Conservation (phyloP, 768 basidiomycete genomes). For the Leccinum barrowsii region DNA sequence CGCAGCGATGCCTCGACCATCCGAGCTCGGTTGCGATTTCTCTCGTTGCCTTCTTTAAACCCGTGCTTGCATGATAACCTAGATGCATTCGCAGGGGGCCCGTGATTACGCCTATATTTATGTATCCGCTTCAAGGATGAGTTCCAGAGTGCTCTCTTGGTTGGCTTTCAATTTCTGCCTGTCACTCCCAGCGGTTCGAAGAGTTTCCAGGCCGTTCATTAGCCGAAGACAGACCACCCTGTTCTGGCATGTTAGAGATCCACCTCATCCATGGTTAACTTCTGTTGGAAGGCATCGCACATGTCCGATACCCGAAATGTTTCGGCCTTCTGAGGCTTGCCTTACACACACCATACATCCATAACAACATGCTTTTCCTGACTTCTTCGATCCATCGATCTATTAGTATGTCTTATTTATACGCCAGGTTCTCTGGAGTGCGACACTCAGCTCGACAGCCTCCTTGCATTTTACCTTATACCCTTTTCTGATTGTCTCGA, state of each 20-base stretch:
- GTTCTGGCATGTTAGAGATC: background rate
- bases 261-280: background rate
- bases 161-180: background rate
- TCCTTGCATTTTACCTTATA: background rate
- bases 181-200: background rate
- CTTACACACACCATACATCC: background rate
- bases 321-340: background rate
- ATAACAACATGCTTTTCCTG: background rate
- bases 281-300: background rate
- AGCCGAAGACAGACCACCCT: background rate
- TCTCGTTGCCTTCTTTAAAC: background rate
- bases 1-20: background rate
- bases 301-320: background rate
- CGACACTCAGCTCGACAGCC: background rate
- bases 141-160: background rate
- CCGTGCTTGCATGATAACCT: background rate
- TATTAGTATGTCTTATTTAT: slow-evolving; percentile 12
- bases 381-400: slow-evolving; percentile 3
- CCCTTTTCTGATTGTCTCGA: background rate
- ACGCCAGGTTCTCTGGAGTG: background rate
- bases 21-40: background rate
- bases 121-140: background rate
- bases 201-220: background rate
- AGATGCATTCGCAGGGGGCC: background rate
- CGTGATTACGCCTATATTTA: background rate